Evolutionary conservation across 1,284 basidiomycete genomes (phyloP), one percentile per base, ranked within the genome.

Genomic region (Sparassis latifolia): DNA sequence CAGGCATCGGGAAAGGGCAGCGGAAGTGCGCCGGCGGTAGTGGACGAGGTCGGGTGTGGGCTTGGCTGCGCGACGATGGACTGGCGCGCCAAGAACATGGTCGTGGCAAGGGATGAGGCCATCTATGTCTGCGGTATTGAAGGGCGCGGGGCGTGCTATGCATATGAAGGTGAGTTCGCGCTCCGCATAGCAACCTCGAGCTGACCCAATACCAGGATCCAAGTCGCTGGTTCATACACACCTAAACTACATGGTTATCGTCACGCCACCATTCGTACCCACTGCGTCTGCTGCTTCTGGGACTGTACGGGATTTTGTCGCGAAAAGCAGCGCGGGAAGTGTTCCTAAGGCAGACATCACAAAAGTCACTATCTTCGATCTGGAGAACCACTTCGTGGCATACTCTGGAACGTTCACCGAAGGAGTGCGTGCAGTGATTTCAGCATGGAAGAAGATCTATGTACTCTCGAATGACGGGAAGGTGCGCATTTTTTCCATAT

Each of bases 101-200:
- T 96, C 9, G 79, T 98, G 2, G 96, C 94, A 0, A 74, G 90
- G 49, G 91, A 97, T 48, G 96, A 98, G 60, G 95, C 94, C 1
- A 84, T 98, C 40, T 97, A 96, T 61, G 74, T 91, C 5, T 92
- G 91, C 62, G 85, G 87, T 0, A 79, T 82, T 0, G 90, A 95
- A 28, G 92, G 91, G 0, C 74, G 94, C 49, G 88, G 91, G 1
- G 80, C 87, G 0, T 94, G 89, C 54, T 92, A 87, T 60, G 95
- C 95, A 0, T 92, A 93, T 62, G 93, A 97, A 74, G 93, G 92
- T 86, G 29, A 31, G 53, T 41, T 29, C 35, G 20, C 20, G 20
- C 20, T 7, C 35, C 12, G 35, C 35, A 37, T 37, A 6, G 35
- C 35, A 6, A 7, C 7, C 35, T 37, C 7, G 12, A 37, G 39